These are phyloP conservation scores for Globisporangium paroecandrum DNA, from an alignment of 352 stramenopile genomes.

Conservation along the genomic window DNA sequence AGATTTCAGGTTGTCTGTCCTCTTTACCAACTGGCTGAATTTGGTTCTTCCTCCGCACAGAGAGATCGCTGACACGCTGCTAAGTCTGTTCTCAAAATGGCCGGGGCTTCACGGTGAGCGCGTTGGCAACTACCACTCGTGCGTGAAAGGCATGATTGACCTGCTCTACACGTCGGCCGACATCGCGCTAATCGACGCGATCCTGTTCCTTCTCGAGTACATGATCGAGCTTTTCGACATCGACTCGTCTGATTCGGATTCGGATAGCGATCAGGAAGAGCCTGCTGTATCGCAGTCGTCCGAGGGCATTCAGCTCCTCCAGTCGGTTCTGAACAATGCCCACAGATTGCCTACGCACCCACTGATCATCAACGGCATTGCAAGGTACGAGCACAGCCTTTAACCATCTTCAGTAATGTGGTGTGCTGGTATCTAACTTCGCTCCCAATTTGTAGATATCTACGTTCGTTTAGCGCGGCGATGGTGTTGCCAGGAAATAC, in stretches of 20 bases:
- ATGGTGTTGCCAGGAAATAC: slow-evolving; percentile 46
- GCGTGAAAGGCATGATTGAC: slow-evolving; percentile 55
- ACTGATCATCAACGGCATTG: slow-evolving; percentile 51
- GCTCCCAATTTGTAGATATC: slow-evolving; percentile 34
- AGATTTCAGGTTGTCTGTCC: not conserved
- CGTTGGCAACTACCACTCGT: slow-evolving; percentile 41
- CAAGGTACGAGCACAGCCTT: slow-evolving; percentile 29
- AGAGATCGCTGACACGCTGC: slow-evolving; percentile 76
- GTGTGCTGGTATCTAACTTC: not conserved
- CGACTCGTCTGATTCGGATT: slow-evolving; percentile 67
- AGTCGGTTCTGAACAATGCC: slow-evolving; percentile 44
- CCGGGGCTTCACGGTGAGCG: slow-evolving; percentile 35
- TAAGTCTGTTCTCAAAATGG: slow-evolving; percentile 84
- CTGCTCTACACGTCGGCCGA: slow-evolving; percentile 48
- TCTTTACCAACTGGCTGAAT: not conserved
- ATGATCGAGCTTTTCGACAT: slow-evolving; percentile 82
- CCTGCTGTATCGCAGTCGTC: slow-evolving; percentile 18
- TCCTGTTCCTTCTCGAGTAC: slow-evolving; percentile 71
- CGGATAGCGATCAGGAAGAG: slow-evolving; percentile 36
- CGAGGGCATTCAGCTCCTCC: slow-evolving; percentile 52
- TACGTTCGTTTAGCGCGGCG: slow-evolving; percentile 51
- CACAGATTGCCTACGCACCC: slow-evolving; percentile 50
- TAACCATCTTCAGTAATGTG: not conserved
- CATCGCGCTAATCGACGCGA: slow-evolving; percentile 57
- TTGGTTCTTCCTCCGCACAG: slow-evolving; percentile 23